A percentile compares a stretch with the other conserved stretches of the same genome.
phyloP scores from a whole-genome alignment of 768 basidiomycete genomes.

The Boletus insuetus region DNA sequence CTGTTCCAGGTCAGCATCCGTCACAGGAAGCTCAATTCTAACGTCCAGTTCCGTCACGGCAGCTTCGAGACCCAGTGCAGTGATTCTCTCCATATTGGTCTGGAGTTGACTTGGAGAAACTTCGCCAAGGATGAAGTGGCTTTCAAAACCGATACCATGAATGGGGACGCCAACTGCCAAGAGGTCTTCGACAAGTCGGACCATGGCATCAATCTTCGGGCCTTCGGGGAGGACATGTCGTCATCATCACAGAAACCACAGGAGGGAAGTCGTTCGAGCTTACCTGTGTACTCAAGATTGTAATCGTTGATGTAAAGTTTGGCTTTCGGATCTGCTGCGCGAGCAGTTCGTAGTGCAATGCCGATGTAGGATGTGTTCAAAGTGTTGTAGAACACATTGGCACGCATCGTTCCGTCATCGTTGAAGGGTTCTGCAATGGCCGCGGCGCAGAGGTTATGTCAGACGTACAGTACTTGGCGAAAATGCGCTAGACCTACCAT shows the following conservation, averaged over 20 bases:
- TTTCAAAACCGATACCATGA: constrained; percentile 61
- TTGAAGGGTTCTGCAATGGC: constrained; percentile 31
- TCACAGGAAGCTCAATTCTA: constrained; percentile 52
- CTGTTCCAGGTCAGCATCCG: constrained; percentile 46
- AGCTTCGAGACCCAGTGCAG: constrained; percentile 61
- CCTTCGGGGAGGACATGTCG: neutral
- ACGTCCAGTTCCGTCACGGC: constrained; percentile 71
- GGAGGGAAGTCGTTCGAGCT: constrained; percentile 5
- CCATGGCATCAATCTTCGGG: constrained; percentile 45
- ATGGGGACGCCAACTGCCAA: constrained; percentile 48
- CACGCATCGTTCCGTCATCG: constrained; percentile 56
- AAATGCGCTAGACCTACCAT: constrained; percentile 5
- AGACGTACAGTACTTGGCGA: neutral
- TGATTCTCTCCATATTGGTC: constrained; percentile 49
- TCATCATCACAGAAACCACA: neutral
- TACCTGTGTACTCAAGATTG: constrained; percentile 24
- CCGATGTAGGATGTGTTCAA: constrained; percentile 48
- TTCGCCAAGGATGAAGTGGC: constrained; percentile 57
- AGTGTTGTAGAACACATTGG: constrained; percentile 51
- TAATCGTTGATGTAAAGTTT: constrained; percentile 35
- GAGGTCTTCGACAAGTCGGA: constrained; percentile 49
- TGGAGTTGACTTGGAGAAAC: constrained; percentile 46
- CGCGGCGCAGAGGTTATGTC: neutral
- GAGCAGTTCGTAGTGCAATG: constrained; percentile 43
- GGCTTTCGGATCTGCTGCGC: constrained; percentile 29